Base-by-base conservation (phyloP, 495 filamentous ascomycete species). In the Neurospora cerealis region DNA sequence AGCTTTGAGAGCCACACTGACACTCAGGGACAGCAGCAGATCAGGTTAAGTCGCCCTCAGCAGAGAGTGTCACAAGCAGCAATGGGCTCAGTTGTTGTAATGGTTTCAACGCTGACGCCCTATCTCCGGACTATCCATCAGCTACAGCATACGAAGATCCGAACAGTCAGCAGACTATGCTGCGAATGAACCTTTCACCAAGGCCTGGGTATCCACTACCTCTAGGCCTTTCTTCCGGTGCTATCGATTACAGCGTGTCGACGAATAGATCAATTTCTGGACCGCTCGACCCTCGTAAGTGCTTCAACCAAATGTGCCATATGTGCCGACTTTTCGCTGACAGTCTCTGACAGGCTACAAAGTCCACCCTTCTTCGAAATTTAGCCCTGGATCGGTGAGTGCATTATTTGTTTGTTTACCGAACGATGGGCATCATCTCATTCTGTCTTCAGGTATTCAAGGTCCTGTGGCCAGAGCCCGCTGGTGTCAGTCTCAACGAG, bases 391-490 rank as follows among this genome's bases (percentile, higher is more conserved):
- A 5, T 78, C 80, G 74, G 85, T 86, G 73, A 75, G 80, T 73
- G 36, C 36, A 19, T 40, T 40, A 28, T 15, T 21, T 2, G 46
- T 17, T 28, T 9, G 7, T 17, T 10, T 4, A 11, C 24, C 3
- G 21, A 19, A 5, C 40, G 19, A 37, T 10, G n/a, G 6, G 7
- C 36, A 28, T 4, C 21, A 19, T 10, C 73, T 76, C 21, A 73
- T 62, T n/a, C 4, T 15, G 6, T 60, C 24, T 4, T 8, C 40
- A 86, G 84, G 81, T 87, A 11, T 85, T 87, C 74, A 87, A 86
- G 72, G 78, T 85, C 2, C 70, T 82, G 21, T 87, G 85, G 85
- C 81, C 82, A 46, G 84, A 87, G 42, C 85, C 85, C 19, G 74
- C 76, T 2, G 84, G 84, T 5, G 78, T 78, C 71, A 78, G 77